A percentile compares a stretch with the other conserved stretches of the same genome.
These are phyloP conservation scores for Aspergillus pseudoglaucus DNA, from an alignment of 2,329 filamentous ascomycete genomes.

Conservation along the genomic window DNA sequence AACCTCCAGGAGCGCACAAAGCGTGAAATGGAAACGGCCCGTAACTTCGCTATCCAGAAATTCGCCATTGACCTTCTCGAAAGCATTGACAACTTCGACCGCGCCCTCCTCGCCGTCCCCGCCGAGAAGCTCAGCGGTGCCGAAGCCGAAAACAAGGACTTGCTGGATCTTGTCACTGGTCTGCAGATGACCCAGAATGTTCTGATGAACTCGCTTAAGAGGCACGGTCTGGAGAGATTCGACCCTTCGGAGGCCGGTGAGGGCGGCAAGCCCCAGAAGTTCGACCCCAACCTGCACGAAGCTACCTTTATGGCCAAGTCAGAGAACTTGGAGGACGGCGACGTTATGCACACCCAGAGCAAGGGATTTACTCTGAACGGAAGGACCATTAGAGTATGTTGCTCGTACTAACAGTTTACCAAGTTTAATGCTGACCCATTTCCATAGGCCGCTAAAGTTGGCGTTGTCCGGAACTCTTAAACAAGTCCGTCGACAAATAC, in stretches of 20 bases:
- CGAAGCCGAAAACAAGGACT: conserved; percentile 61
- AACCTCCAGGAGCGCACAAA: conserved; percentile 94
- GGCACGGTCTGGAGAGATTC: conserved; percentile 88
- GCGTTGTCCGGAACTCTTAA: conserved; percentile 77
- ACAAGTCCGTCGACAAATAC: neutral
- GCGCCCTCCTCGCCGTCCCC: conserved; percentile 74
- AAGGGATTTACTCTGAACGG: conserved; percentile 96
- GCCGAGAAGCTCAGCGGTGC: conserved; percentile 59
- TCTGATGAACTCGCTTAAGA: conserved; percentile 79
- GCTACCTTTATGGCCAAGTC: conserved; percentile 90
- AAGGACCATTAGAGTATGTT: conserved; percentile 63
- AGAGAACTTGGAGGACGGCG: conserved; percentile 80
- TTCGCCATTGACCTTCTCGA: conserved; percentile 95
- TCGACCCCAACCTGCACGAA: conserved; percentile 95
- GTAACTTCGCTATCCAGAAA: conserved; percentile 87
- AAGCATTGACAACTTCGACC: conserved; percentile 94
- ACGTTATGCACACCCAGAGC: conserved; percentile 85
- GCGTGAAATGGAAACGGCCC: conserved; percentile 79
- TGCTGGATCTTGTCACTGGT: conserved; percentile 75
- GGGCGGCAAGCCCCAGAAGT: conserved; percentile 64
- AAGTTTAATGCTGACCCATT: conserved; percentile 7
- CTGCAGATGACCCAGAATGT: conserved; percentile 93
- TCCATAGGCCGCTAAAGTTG: conserved; percentile 74
- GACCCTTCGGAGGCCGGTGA: conserved; percentile 53
- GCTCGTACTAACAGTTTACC: neutral